Base-by-base conservation (phyloP, 2,329 filamentous ascomycete species). In the Penicillium occitanis region DNA sequence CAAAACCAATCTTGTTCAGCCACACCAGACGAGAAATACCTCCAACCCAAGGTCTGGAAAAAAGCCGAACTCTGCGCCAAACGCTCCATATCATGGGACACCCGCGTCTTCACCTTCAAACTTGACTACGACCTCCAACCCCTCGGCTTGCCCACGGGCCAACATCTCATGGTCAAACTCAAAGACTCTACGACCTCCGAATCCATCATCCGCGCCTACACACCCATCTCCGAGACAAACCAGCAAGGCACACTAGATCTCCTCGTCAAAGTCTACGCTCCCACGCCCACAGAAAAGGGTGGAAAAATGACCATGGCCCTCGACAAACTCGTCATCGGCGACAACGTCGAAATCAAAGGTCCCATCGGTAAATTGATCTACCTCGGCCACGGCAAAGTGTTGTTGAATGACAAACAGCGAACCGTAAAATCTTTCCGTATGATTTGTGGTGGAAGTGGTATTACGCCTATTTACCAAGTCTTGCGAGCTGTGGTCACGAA, bases 401-500 rank as follows among this genome's bases (percentile, higher is more conserved):
- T 79, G 0, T 79, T 96, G 50, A 86, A 86, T 37, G 85, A 85
- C 0, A 83, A 81, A 22, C 75, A 82, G 66, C 81, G 88, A 10
- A 77, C 71, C 0, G 85, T 96, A 0, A 85, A 84, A 62, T 85
- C 84, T 13, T 92, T 97, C 76, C 82, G 91, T 74, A 96, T 97
- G 92, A 88, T 97, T 37, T 95, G 91, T 71, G 93, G 86, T 14
- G 93, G 93, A 5, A 91, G 87, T n/a, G 93, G 93, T 0, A 90
- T 97, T 73, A 97, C 93, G n/a, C 93, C 93, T 0, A 91, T 97
- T 69, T 95, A 89, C 75, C 91, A 95, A 73, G 91, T 96, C 2
- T 81, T 96, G 62, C 83, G 91, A 6, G 90, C 91, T 0, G 86
- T 96, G 0, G 85, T 93, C 76, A 82, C 85, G 55, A 87, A 94